Evolutionary conservation across 1,139 yeast genomes (phyloP).

Genomic region (Geotrichum phurueaensis): DNA sequence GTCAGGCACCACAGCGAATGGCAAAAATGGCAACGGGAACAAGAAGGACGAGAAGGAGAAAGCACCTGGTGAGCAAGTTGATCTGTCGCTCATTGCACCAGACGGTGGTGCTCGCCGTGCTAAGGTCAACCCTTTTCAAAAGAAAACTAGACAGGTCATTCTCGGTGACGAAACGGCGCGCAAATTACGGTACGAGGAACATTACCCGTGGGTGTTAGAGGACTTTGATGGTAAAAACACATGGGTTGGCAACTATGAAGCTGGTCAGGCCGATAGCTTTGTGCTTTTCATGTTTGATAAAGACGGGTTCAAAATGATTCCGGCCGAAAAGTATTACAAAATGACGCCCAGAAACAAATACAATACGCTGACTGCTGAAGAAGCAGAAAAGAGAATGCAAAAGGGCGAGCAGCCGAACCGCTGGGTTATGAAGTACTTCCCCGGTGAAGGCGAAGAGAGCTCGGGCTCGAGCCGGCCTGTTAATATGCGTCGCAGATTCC

Average conservation of each 20-base stretch:
- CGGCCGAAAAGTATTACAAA: conserved; percentile 87
- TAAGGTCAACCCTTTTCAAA: conserved; percentile 57
- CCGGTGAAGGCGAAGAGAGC: conserved; percentile 44
- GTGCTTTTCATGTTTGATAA: conserved; percentile 80
- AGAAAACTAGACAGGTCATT: conserved; percentile 79
- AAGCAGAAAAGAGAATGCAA: conserved; percentile 94
- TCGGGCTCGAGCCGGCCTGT: conserved; percentile 18
- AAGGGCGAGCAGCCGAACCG: conserved; percentile 73
- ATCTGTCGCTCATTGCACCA: conserved; percentile 67
- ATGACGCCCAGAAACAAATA: conserved; percentile 91
- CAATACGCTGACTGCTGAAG: conserved; percentile 89
- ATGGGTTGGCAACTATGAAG: conserved; percentile 94
- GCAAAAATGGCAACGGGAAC: conserved; percentile 30
- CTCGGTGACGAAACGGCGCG: conserved; percentile 76
- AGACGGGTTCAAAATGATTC: conserved; percentile 88
- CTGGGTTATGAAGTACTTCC: conserved; percentile 93
- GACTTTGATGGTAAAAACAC: conserved; percentile 92
- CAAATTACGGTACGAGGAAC: conserved; percentile 85
- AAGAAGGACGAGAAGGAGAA: conserved; percentile 33
- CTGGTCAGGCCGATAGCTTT: conserved; percentile 82
- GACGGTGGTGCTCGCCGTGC: conserved; percentile 83
- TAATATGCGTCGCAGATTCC: conserved; percentile 38
- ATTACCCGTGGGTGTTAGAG: conserved; percentile 96
- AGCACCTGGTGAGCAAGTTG: conserved; percentile 37
- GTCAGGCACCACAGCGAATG: conserved; percentile 25